These are phyloP conservation scores for Trichosporon ovoides DNA, from an alignment of 1,284 basidiomycete genomes.

Conservation along the genomic window DNA sequence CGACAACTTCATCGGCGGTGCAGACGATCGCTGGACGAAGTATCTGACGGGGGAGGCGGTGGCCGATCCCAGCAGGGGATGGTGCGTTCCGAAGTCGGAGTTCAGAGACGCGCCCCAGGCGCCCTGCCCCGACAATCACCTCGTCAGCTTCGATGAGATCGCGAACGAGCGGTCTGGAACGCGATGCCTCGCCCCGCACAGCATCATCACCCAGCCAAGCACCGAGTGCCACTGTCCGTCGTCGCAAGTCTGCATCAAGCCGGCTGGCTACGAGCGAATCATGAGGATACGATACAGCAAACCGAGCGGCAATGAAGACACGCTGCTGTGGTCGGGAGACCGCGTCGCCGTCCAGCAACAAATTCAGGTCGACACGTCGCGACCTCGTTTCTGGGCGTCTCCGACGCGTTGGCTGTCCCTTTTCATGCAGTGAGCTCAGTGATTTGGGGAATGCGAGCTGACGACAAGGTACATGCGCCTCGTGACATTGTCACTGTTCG, in stretches of 20 bases:
- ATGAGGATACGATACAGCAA: conserved; percentile 28
- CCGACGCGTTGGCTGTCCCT: conserved; percentile 30
- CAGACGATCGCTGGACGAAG: conserved; percentile 26
- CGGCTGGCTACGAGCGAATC: conserved; percentile 23
- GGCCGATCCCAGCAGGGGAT: neutral
- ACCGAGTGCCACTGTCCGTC: conserved; percentile 15
- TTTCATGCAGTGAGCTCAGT: conserved; percentile 35
- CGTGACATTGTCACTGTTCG: conserved; percentile 40
- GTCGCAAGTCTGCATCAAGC: conserved; percentile 33
- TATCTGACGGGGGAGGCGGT: conserved; percentile 26
- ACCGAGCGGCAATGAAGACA: conserved; percentile 8
- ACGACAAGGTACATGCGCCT: conserved; percentile 34
- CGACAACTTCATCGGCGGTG: conserved; percentile 29
- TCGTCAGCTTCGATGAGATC: conserved; percentile 11
- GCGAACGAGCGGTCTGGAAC: conserved; percentile 7
- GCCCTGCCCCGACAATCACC: conserved; percentile 9
- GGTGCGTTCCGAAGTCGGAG: conserved; percentile 15
- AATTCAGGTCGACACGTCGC: conserved; percentile 26
- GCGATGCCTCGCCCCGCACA: conserved; percentile 32
- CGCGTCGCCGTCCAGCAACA: conserved; percentile 24
- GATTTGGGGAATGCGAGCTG: no score
- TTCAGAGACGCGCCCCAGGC: conserved; percentile 9
- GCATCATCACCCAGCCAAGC: conserved; percentile 20
- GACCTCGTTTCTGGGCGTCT: conserved; percentile 22
- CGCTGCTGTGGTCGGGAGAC: conserved; percentile 37